Percentiles rank a stretch among this genome's conserved stretches.
Conservation (phyloP, 129 eudicot species). For the carrot (Daucus carota) region DNA sequence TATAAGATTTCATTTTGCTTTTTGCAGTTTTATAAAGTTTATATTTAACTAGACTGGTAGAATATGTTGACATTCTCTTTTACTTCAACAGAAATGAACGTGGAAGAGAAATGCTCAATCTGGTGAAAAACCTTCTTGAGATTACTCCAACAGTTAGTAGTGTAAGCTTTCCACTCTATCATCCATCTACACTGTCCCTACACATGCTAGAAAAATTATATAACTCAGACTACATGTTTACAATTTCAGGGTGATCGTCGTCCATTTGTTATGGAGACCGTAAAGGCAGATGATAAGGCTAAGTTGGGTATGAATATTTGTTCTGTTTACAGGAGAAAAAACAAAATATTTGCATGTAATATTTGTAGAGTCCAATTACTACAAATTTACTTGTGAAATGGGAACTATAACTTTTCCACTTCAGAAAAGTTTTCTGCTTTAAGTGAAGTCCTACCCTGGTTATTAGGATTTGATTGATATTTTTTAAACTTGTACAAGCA, state of each 20-base stretch:
- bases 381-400: neutral
- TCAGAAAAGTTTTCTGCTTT: neutral
- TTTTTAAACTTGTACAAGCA: neutral
- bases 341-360: neutral
- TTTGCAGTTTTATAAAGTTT: neutral
- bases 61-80: slow-evolving; percentile 1
- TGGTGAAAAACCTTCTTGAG: slow-evolving; percentile 69
- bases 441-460: neutral
- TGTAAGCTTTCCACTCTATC: slow-evolving; percentile 27
- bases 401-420: neutral
- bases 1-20: neutral
- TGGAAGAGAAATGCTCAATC: slow-evolving; percentile 90
- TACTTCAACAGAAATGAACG: slow-evolving; percentile 64
- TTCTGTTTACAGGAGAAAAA: neutral
- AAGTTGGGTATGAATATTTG: slow-evolving; percentile 60
- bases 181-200: neutral
- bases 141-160: slow-evolving; percentile 76
- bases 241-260: slow-evolving; percentile 72
- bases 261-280: slow-evolving; percentile 95
- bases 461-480: neutral
- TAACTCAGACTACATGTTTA: neutral
- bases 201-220: neutral
- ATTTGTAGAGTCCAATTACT: neutral
- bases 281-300: slow-evolving; percentile 91
- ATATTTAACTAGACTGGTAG: neutral